Base-by-base conservation (phyloP, 2,329 filamentous ascomycete species). In the Leptographium lundbergii region DNA sequence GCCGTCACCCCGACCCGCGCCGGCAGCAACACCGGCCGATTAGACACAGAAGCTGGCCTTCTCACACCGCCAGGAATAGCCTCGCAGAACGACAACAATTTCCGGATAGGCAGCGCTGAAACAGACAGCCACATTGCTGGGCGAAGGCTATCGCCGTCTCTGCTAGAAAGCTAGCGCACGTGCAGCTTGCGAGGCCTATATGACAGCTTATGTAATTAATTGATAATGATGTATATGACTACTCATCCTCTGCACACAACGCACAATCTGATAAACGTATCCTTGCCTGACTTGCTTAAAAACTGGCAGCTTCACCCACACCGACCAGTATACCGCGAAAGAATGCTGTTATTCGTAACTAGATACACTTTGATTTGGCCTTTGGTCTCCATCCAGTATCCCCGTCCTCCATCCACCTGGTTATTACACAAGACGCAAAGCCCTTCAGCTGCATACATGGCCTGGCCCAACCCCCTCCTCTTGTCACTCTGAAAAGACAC, bases 391-490 rank as follows among this genome's bases (percentile, higher is more conserved):
- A 24, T 48, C 54, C 53, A 55, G 34, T 48, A 45, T 48, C 17
- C 3, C 50, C 32, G 9, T 24, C 52, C 29, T 4, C 52, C 29
- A 6, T 24, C 29, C 29, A 24, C 54, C 34, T 56, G 54, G 19
- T 48, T 27, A 25, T 19, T 57, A 53, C 47, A 48, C 56, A 57
- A 53, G 56, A 57, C 56, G 47, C 29, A 25, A 22, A 52, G 34
- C 48, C 56, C 27, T 51, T 22, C 29, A 34, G 42, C 29, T 22
- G 25, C 47, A 57, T 52, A 57, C 39, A 51, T 52, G 47, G 19
- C 7, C 14, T 36, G 39, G 55, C 32, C 55, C 55, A 57, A 57
- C 55, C n/a, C 29, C 45, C 45, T 11, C 9, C 7, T 51, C 13
- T 51, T 48, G 29, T 48, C 42, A 34, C n/a, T 39, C 47, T 57